Conservation (phyloP, 164 flowering plant species). For the Vitis vinifera region ASM3070453v1 NC_081812.1:14558501-14559000, state of each 20-base stretch:
- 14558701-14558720: not conserved
- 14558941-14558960: conserved; percentile 56
- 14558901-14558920: conserved; percentile 76
- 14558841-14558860: not conserved
- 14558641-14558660: not conserved
- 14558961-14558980: not conserved
- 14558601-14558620: not conserved
- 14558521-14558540: too few species aligned
- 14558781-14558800: conserved; percentile 60
- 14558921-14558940: conserved; percentile 90
- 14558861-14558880: not conserved
- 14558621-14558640: not conserved
- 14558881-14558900: conserved; percentile 55
- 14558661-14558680: not conserved
- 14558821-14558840: conserved; percentile 9
- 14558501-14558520: too few species aligned
- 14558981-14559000: not conserved
- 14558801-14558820: conserved; percentile 66
- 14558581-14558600: too few species aligned
- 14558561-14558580: too few species aligned
- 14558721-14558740: conserved; percentile 60
- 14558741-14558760: conserved; percentile 90
- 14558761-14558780: conserved; percentile 65
- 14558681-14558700: not conserved
- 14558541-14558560: too few species aligned